Conservation (phyloP, 371 early-diverging fungal species). For the Lichtheimia corymbifera region DNA sequence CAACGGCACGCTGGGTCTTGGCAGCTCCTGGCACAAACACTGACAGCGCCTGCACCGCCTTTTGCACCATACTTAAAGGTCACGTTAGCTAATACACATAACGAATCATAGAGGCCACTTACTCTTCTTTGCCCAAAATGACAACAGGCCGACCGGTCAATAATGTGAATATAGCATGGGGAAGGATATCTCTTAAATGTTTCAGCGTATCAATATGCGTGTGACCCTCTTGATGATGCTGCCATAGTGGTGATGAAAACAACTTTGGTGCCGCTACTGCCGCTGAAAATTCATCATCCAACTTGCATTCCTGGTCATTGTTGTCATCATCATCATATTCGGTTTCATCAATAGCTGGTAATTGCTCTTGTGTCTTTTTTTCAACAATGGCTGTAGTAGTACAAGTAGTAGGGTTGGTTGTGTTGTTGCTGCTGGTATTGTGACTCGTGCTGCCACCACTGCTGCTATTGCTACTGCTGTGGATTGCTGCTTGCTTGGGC, state of each 20-base stretch:
- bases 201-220: slow-evolving; percentile 6
- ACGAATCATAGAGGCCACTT: background rate
- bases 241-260: slow-evolving; percentile 1
- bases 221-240: background rate
- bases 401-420: slow-evolving; percentile 32
- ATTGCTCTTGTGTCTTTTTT: slow-evolving; percentile 12
- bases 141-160: slow-evolving; percentile 44
- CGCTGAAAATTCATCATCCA: no score
- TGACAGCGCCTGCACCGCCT: slow-evolving; percentile 33
- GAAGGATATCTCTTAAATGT: slow-evolving; percentile 10
- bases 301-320: background rate
- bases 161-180: slow-evolving; percentile 41
- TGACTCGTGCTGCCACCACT: background rate
- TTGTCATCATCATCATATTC: background rate
- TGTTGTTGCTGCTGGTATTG: slow-evolving; percentile 16
- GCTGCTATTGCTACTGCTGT: slow-evolving; percentile 15
- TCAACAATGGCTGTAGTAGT: slow-evolving; percentile 12
- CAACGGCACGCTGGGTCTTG: slow-evolving; percentile 22
- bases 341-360: slow-evolving; percentile 1
- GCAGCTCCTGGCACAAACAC: slow-evolving; percentile 43
- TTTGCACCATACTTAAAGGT: slow-evolving; percentile 25
- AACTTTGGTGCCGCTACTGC: background rate
- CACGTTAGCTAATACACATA: background rate
- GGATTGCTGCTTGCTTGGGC: slow-evolving; percentile 12
- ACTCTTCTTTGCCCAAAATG: slow-evolving; percentile 32